phyloP scores from a whole-genome alignment of 208 protist genomes.

The Balamuthia mandrillaris region DNA sequence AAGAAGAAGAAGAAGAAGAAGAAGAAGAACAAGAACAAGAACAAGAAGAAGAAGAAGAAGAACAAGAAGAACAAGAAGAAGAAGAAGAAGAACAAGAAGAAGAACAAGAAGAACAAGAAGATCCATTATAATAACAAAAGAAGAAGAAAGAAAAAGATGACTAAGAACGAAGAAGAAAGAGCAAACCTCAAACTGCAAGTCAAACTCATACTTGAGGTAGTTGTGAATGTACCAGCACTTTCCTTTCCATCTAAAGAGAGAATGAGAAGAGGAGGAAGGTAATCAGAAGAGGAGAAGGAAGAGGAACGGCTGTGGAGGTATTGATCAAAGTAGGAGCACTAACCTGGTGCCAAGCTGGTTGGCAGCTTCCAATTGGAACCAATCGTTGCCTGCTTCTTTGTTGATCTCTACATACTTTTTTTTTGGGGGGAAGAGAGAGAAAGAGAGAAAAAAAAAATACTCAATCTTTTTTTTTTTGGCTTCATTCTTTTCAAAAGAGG shows the following conservation, averaged over 20 bases:
- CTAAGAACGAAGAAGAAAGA: background rate
- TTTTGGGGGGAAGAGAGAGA: no score
- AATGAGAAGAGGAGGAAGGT: background rate
- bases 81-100: background rate
- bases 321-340: background rate
- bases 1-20: background rate
- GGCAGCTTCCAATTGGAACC: slow-evolving; percentile 90
- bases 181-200: slow-evolving; percentile 90
- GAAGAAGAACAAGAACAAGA: background rate
- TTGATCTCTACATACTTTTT: slow-evolving; percentile 86
- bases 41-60: background rate
- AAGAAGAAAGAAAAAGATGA: background rate
- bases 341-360: slow-evolving; percentile 88
- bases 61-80: background rate
- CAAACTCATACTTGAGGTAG: slow-evolving; percentile 91
- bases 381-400: slow-evolving; percentile 91
- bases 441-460: slow-evolving; percentile 50
- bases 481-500: background rate
- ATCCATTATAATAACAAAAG: background rate
- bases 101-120: background rate
- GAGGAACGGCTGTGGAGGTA: background rate
- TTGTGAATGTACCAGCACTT: slow-evolving; percentile 94
- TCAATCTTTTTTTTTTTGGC: no score
- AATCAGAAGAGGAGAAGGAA: no score
- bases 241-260: slow-evolving; percentile 82